These are phyloP conservation scores for Microcera coccophila DNA, from an alignment of 2,329 filamentous ascomycete species.

Conservation along the genomic window DNA sequence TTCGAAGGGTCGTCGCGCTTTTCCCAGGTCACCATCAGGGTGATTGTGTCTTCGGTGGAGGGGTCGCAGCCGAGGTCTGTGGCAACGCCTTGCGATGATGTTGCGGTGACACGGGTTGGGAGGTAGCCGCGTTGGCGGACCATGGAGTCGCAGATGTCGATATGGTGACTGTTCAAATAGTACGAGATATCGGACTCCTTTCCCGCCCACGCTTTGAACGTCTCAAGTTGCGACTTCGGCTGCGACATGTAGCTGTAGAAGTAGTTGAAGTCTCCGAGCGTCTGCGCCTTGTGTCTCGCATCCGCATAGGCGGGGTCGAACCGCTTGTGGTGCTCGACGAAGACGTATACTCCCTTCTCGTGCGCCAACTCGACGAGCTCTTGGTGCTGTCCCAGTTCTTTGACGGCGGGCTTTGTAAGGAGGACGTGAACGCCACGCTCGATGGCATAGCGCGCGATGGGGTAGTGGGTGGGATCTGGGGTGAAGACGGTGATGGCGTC, in stretches of 20 bases:
- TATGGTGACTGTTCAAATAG: conserved; percentile 92
- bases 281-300: conserved; percentile 70
- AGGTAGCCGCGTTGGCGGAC: conserved; percentile 67
- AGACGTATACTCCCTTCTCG: conserved; percentile 79
- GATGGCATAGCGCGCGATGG: conserved; percentile 88
- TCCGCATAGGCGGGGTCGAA: conserved; percentile 92
- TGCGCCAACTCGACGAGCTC: conserved; percentile 64
- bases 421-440: conserved; percentile 84
- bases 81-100: conserved; percentile 74
- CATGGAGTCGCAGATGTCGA: conserved; percentile 92
- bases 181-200: conserved; percentile 91
- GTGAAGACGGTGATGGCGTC: conserved; percentile 96
- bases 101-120: conserved; percentile 74
- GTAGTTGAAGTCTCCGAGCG: conserved; percentile 93
- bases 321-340: conserved; percentile 94
- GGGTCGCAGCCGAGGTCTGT: conserved; percentile 72
- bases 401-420: conserved; percentile 90
- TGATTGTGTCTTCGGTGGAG: conserved; percentile 89
- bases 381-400: conserved; percentile 76
- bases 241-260: conserved; percentile 97
- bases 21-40: conserved; percentile 82
- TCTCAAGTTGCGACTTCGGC: conserved; percentile 86
- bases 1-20: conserved; percentile 65
- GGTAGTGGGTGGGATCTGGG: conserved; percentile 86
- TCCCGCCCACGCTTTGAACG: conserved; percentile 92